Conservation (phyloP, 495 filamentous ascomycete species). For the Podospora conica region DNA sequence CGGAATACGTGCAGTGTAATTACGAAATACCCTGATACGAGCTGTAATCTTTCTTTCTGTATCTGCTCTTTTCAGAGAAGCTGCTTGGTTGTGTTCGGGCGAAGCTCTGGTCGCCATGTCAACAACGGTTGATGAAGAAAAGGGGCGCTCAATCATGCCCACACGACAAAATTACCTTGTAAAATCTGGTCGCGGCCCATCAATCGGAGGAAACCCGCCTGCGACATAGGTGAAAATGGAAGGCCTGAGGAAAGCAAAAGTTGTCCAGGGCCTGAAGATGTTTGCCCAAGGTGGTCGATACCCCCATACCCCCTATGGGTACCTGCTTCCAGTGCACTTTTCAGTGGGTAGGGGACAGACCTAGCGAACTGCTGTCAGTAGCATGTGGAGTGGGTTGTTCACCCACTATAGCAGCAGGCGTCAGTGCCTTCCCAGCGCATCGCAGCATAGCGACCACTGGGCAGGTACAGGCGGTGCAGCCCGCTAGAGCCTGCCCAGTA, state of each 20-base stretch:
- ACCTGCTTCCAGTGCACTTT: background rate
- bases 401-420: too few species aligned
- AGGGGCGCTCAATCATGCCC: background rate
- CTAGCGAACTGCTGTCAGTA: background rate
- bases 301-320: background rate
- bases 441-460: too few species aligned
- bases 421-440: background rate
- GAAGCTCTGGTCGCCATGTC: background rate
- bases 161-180: background rate
- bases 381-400: too few species aligned
- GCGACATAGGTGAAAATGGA: background rate
- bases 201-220: background rate
- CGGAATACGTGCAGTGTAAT: background rate
- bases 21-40: background rate
- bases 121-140: background rate
- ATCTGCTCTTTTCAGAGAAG: background rate
- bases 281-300: background rate
- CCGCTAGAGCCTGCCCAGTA: too few species aligned
- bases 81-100: background rate
- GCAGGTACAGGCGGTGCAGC: too few species aligned
- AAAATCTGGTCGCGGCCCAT: background rate
- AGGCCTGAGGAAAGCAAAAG: background rate
- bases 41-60: background rate
- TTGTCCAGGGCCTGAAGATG: background rate
- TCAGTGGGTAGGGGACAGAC: background rate